Percentiles rank a stretch among this genome's conserved stretches.
These are phyloP conservation scores for Solanum appendiculatum DNA, from an alignment of 257 asterid species.

Conservation along the genomic window DNA sequence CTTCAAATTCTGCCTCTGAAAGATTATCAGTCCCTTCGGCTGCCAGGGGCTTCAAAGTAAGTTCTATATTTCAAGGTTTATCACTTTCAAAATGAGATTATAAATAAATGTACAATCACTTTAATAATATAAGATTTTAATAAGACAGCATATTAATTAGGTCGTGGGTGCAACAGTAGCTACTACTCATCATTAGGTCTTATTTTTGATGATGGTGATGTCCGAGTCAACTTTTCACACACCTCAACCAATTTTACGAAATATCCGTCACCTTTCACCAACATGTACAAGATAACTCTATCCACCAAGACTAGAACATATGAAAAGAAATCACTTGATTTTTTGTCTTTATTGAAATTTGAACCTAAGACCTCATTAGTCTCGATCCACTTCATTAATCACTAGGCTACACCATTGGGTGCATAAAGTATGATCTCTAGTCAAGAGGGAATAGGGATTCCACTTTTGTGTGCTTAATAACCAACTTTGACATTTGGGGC, in stretches of 20 bases:
- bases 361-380: neutral
- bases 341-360: neutral
- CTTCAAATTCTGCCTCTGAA: neutral
- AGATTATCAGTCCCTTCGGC: conserved; percentile 43
- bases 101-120: neutral
- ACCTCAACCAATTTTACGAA: neutral
- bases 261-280: fast-evolving
- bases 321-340: neutral
- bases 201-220: neutral
- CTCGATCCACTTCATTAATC: neutral
- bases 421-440: neutral
- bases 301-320: neutral
- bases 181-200: neutral
- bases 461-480: neutral
- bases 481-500: neutral
- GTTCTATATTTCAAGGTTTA: neutral
- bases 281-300: neutral
- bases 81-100: neutral
- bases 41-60: neutral
- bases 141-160: neutral
- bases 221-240: neutral
- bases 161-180: neutral
- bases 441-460: neutral
- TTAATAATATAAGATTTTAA: neutral
- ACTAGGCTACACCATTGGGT: neutral